A percentile compares a stretch with the other conserved stretches of the same genome.
These are phyloP conservation scores for Picea engelmannii DNA, from an alignment of 83 land plant species.

Conservation along the genomic window DNA sequence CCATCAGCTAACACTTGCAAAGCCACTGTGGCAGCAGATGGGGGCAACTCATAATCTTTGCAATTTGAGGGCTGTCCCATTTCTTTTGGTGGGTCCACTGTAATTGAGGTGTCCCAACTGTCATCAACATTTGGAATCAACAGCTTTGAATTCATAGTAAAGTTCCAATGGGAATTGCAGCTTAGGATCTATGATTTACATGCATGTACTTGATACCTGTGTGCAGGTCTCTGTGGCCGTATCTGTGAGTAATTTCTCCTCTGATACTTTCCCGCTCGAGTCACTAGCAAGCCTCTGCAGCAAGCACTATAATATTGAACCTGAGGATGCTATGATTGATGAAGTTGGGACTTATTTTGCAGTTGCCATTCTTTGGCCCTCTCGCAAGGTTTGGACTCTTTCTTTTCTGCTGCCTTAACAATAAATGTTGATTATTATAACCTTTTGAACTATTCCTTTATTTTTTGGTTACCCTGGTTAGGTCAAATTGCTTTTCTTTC, in stretches of 20 bases:
- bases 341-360: slow-evolving; percentile 56
- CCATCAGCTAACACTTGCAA: too few species aligned
- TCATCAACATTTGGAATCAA: not conserved
- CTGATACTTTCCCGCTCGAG: slow-evolving; percentile 24
- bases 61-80: too few species aligned
- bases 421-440: not conserved
- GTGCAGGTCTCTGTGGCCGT: slow-evolving; percentile 54
- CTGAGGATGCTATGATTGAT: not conserved
- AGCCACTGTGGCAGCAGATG: too few species aligned
- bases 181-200: not conserved
- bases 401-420: not conserved
- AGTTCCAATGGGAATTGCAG: not conserved
- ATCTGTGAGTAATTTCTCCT: not conserved
- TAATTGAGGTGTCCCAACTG: too few species aligned
- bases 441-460: not conserved
- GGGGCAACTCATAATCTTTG: too few species aligned
- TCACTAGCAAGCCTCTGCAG: slow-evolving; percentile 31
- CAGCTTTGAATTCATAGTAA: not conserved
- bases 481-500: not conserved
- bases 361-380: slow-evolving; percentile 55
- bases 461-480: not conserved
- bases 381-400: slow-evolving; percentile 44
- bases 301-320: slow-evolving; percentile 18
- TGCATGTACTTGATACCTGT: slow-evolving; percentile 4
- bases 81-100: too few species aligned